A percentile compares a stretch with the other conserved stretches of the same genome.
Conservation (phyloP, 108 stramenopile species). For the Parmales sp. region DNA sequence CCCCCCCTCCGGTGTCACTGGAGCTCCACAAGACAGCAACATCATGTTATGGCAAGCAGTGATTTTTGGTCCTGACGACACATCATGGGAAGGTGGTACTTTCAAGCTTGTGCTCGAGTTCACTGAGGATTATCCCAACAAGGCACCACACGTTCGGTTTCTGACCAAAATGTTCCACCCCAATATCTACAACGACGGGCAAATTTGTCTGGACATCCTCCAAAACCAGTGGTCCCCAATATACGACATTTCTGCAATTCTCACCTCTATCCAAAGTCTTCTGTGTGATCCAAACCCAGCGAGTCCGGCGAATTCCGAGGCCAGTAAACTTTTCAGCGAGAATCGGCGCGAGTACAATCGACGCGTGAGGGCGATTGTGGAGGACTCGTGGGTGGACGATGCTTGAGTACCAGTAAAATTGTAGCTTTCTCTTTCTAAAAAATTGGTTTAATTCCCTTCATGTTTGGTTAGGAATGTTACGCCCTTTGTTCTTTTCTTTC, state of each 20-base stretch:
- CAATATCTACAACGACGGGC: constrained; percentile 98
- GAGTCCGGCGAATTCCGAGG: constrained; percentile 90
- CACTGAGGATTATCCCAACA: constrained; percentile 99
- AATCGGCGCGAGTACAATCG: constrained; percentile 97
- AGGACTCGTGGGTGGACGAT: constrained; percentile 89
- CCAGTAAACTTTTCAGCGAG: constrained; percentile 90
- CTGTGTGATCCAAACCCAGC: constrained; percentile 99
- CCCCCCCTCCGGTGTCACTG: constrained; percentile 94
- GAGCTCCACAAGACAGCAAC: constrained; percentile 97
- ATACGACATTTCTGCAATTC: constrained; percentile 97
- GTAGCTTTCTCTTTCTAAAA: too few species aligned
- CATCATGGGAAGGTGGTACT: constrained; percentile 97
- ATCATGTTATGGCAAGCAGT: constrained; percentile 95
- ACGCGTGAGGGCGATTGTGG: constrained; percentile 94
- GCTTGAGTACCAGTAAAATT: constrained; percentile 8
- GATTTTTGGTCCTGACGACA: constrained; percentile 98
- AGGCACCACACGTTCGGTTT: constrained; percentile 92
- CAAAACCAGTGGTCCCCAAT: constrained; percentile 99
- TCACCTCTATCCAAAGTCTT: constrained; percentile 97
- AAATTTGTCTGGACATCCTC: constrained; percentile 96
- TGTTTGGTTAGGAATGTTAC: too few species aligned
- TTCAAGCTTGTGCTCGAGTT: constrained; percentile 93
- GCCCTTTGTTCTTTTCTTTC: not conserved
- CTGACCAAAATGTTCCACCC: constrained; percentile 98
- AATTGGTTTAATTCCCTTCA: too few species aligned